These are phyloP conservation scores for Pisolithus marmoratus DNA, from an alignment of 768 basidiomycete genomes.

Conservation along the genomic window DNA sequence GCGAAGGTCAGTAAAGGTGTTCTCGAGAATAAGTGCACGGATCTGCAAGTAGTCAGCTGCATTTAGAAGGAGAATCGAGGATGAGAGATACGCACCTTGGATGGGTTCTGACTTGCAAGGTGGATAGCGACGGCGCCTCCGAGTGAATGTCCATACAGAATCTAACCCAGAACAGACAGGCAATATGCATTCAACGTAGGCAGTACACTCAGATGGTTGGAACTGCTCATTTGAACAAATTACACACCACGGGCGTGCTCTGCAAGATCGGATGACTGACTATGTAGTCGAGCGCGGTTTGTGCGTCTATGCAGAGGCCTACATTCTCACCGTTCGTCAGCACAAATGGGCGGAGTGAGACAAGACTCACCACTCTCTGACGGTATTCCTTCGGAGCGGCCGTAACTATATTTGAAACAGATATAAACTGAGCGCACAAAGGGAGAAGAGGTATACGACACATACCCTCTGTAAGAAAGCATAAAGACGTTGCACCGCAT, in stretches of 20 bases:
- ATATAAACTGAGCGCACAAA: neutral
- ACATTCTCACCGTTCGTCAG: neutral
- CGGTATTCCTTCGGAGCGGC: conserved; percentile 78
- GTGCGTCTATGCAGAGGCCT: conserved; percentile 83
- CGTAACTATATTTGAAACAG: conserved; percentile 59
- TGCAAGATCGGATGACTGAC: conserved; percentile 56
- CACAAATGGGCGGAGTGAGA: no score
- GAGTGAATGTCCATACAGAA: conserved; percentile 81
- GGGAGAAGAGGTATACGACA: conserved; percentile 2
- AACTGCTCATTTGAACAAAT: neutral
- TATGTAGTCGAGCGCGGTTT: conserved; percentile 75
- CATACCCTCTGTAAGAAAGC: conserved; percentile 88
- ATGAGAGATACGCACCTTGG: conserved; percentile 40
- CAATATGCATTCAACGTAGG: neutral
- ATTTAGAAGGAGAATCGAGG: neutral
- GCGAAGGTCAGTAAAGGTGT: conserved; percentile 85
- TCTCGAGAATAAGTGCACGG: conserved; percentile 79
- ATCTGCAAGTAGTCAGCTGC: conserved; percentile 41
- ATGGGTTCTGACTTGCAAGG: conserved; percentile 72
- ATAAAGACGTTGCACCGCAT: conserved; percentile 93
- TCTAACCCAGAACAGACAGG: conserved; percentile 34
- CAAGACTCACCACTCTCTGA: conserved; percentile 65
- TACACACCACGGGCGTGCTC: conserved; percentile 59
- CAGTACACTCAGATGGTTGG: neutral
- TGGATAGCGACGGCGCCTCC: no score